Evolutionary conservation across 345 rosid species (phyloP).

Genomic region (Moricandia moricandioides): DNA sequence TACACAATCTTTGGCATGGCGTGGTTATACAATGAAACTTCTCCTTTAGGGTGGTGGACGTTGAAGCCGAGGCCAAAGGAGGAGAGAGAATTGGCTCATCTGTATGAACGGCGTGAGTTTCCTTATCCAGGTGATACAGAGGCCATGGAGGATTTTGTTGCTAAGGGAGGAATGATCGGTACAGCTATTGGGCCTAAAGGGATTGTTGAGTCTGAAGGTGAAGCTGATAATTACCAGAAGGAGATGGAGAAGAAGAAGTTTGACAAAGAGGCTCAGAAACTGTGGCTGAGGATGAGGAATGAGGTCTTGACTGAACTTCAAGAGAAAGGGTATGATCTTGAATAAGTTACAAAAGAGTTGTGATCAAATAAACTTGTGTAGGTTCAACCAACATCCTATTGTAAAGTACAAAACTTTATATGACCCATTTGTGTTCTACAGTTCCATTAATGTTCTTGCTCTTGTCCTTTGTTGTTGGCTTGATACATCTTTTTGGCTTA

Average conservation of each 20-base stretch:
- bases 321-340: constrained; percentile 75
- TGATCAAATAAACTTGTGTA: constrained; percentile 15
- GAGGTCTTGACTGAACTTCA: constrained; percentile 80
- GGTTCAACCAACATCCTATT: not conserved
- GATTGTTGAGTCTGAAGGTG: constrained; percentile 51
- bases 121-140: constrained; percentile 85
- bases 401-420: not conserved
- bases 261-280: constrained; percentile 67
- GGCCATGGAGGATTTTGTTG: constrained; percentile 89
- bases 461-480: constrained; percentile 6
- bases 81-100: constrained; percentile 67
- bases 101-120: constrained; percentile 73
- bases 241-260: constrained; percentile 68
- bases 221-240: constrained; percentile 50
- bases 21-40: constrained; percentile 77
- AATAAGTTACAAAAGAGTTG: constrained; percentile 34
- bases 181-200: constrained; percentile 75
- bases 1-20: constrained; percentile 65
- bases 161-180: constrained; percentile 79
- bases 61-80: constrained; percentile 83
- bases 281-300: constrained; percentile 89
- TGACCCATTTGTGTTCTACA: not conserved
- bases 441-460: not conserved
- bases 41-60: constrained; percentile 94
- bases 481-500: constrained; percentile 4